Evolutionary conservation across 306 rosid genomes (phyloP).

Genomic region (Citrullus colocynthis): DNA sequence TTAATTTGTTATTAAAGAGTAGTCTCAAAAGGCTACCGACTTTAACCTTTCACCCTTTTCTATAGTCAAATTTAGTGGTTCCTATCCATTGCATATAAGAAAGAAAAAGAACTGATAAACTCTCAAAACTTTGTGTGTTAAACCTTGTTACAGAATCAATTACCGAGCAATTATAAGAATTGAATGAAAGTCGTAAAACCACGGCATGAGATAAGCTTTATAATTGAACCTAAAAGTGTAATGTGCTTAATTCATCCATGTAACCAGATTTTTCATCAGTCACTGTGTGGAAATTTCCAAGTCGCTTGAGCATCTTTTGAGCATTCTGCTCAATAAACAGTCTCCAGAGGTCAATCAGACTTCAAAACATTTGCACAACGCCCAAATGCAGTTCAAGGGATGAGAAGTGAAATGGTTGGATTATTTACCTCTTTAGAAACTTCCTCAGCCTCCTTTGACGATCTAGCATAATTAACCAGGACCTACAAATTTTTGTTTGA

Average conservation of each 20-base stretch:
- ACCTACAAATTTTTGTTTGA: slow-evolving; percentile 36
- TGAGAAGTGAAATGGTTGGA: background rate
- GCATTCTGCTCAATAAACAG: background rate
- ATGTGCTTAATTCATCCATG: background rate
- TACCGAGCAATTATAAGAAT: background rate
- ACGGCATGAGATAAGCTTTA: background rate
- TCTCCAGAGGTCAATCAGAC: background rate
- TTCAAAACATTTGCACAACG: background rate
- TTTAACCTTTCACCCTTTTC: background rate
- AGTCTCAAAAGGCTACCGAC: background rate
- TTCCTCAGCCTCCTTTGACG: slow-evolving; percentile 89
- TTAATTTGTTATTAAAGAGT: background rate
- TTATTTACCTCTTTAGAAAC: slow-evolving; percentile 70
- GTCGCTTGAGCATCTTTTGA: background rate
- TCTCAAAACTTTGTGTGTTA: background rate
- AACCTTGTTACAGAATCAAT: background rate
- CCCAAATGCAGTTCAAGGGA: background rate
- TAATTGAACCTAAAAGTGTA: background rate
- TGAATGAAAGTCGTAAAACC: background rate
- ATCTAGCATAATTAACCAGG: slow-evolving; percentile 84
- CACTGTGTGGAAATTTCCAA: background rate
- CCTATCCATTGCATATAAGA: background rate
- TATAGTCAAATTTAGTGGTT: background rate
- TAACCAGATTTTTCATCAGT: background rate
- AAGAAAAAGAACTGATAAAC: background rate